Conservation (phyloP, 139 green algal species). For the Pycnococcus provasolii region DNA sequence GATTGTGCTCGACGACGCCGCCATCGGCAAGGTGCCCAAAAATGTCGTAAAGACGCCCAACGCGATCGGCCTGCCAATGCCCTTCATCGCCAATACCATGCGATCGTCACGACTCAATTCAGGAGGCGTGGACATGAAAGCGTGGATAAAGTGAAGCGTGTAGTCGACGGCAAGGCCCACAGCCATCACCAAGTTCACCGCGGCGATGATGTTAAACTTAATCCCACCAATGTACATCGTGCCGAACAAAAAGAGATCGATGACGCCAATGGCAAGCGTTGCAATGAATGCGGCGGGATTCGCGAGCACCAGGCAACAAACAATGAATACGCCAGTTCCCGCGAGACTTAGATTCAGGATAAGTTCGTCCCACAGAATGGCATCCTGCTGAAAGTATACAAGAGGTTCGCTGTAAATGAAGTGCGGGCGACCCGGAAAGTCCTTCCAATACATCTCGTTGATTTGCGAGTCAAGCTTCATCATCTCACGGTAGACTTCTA, state of each 20-base stretch:
- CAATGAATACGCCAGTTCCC: not conserved
- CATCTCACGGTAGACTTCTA: no score
- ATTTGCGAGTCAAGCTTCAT: no score
- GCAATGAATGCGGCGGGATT: not conserved
- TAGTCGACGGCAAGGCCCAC: slow-evolving; percentile 51
- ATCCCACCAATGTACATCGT: not conserved
- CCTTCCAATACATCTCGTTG: no score
- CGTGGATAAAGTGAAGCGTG: slow-evolving; percentile 37
- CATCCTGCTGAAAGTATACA: not conserved
- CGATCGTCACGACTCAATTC: not conserved
- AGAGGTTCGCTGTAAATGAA: not conserved
- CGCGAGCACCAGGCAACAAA: not conserved
- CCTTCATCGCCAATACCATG: not conserved
- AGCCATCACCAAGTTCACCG: slow-evolving; percentile 45
- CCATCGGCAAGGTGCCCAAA: slow-evolving; percentile 25
- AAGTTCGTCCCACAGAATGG: slow-evolving; percentile 1
- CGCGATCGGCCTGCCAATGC: slow-evolving; percentile 33
- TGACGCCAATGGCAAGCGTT: not conserved
- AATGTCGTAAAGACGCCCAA: slow-evolving; percentile 36
- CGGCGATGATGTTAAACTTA: slow-evolving; percentile 10
- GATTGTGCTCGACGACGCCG: slow-evolving; percentile 21
- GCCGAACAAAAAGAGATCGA: slow-evolving; percentile 5
- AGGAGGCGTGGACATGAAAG: slow-evolving; percentile 30
- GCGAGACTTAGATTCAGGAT: not conserved
- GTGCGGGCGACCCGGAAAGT: no score